phyloP scores from a whole-genome alignment of 148 eudicot genomes.

The Spergularia bocconei region DNA sequence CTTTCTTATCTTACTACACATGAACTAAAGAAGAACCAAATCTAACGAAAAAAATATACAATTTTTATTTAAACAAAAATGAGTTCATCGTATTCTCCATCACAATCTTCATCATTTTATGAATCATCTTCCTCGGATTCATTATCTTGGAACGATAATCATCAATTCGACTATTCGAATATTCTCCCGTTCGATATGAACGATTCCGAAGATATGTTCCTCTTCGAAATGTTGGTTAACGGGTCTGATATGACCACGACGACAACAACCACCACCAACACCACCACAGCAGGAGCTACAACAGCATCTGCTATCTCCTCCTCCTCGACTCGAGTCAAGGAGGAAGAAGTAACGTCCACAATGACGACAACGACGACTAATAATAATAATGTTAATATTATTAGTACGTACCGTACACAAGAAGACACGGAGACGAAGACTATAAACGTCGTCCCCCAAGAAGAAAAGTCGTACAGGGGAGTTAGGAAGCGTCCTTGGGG shows the following conservation, averaged over 20 bases:
- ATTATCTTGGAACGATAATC: conserved; percentile 17
- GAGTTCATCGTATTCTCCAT: not conserved
- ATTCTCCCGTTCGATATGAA: conserved; percentile 58
- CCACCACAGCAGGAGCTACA: not conserved
- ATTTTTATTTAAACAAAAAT: not conserved
- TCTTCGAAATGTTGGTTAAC: conserved; percentile 41
- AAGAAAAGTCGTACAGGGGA: conserved; percentile 44
- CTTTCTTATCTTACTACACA: not conserved
- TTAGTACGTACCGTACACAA: not conserved
- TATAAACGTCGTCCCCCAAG: too few relatives aligned
- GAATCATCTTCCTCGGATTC: conserved; percentile 16
- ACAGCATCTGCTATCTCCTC: not conserved
- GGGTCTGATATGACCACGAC: conserved; percentile 14
- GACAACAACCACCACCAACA: conserved; percentile 19
- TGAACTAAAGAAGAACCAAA: not conserved
- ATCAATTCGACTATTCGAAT: not conserved
- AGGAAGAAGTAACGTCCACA: conserved; percentile 43
- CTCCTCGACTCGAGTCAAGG: conserved; percentile 25
- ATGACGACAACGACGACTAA: not conserved
- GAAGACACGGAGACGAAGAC: not conserved
- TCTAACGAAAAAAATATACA: not conserved
- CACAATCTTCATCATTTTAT: conserved; percentile 21
- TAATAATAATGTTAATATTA: too few relatives aligned
- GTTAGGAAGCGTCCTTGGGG: conserved; percentile 80
- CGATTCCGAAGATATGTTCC: conserved; percentile 65